Evolutionary conservation across 2,329 filamentous ascomycete genomes (phyloP).

Genomic region (Penicillium sp.): DNA sequence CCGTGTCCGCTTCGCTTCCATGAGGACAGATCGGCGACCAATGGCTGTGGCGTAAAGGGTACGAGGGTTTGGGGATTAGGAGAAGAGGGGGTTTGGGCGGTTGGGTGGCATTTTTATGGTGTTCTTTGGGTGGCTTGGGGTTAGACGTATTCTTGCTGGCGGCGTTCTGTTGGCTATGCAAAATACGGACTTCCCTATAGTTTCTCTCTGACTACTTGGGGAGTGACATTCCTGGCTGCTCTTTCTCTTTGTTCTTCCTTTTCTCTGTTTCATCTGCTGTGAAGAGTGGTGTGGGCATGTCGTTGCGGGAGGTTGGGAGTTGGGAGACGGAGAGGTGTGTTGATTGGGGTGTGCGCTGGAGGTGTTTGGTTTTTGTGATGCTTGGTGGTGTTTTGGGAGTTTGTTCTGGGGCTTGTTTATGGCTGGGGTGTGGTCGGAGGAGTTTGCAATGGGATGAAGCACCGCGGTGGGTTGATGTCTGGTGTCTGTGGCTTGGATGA

Average conservation of each 20-base stretch:
- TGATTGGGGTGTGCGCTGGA: constrained; percentile 10
- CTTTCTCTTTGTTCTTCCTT: not conserved
- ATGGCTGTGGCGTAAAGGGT: constrained; percentile 41
- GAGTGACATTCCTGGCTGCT: not conserved
- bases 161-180: constrained; percentile 1
- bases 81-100: not conserved
- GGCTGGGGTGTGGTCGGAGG: constrained; percentile 4
- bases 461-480: constrained; percentile 30
- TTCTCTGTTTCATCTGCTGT: constrained; percentile 3
- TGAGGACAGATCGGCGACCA: constrained; percentile 43
- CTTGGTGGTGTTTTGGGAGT: not conserved
- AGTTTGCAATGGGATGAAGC: constrained; percentile 18
- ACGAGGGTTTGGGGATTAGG: constrained; percentile 5
- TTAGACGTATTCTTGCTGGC: not conserved
- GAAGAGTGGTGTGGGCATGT: constrained; percentile 1
- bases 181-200: not conserved
- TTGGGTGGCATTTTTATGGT: not conserved
- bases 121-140: not conserved
- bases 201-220: not conserved
- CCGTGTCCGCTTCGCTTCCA: constrained; percentile 40
- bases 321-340: constrained; percentile 4
- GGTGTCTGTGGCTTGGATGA: constrained; percentile 35
- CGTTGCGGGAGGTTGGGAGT: not conserved
- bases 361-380: constrained; percentile 2
- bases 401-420: not conserved